Percentiles rank a stretch among this genome's conserved stretches.
These are phyloP conservation scores for Echeveria elegans DNA, from an alignment of 164 flowering plant species.

Conservation along the genomic window DNA sequence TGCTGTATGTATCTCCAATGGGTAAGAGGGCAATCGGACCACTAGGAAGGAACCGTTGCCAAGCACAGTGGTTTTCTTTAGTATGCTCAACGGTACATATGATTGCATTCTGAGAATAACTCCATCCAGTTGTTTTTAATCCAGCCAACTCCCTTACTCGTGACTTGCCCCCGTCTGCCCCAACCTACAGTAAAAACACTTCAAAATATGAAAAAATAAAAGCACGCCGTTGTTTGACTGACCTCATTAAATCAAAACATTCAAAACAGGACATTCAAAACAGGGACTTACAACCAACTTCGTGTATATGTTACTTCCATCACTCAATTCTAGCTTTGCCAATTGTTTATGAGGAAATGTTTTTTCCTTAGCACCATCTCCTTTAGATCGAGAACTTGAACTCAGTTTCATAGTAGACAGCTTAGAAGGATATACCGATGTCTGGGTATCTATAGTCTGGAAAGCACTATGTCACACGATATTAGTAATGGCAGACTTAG, in stretches of 20 bases:
- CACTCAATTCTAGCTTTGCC: conserved; percentile 63
- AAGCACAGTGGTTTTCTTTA: conserved; percentile 66
- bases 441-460: conserved; percentile 51
- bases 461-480: neutral
- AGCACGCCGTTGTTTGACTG: neutral
- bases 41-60: conserved; percentile 90
- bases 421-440: conserved; percentile 54
- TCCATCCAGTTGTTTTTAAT: conserved; percentile 81
- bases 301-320: conserved; percentile 63
- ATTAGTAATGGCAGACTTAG: neutral
- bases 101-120: conserved; percentile 79
- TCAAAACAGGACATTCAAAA: neutral
- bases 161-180: conserved; percentile 95
- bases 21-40: conserved; percentile 98
- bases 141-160: conserved; percentile 84
- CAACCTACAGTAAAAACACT: conserved; percentile 41
- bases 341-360: conserved; percentile 20
- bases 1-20: conserved; percentile 79
- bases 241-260: neutral
- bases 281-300: conserved; percentile 70
- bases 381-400: conserved; percentile 26
- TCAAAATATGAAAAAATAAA: too few species aligned
- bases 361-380: conserved; percentile 15
- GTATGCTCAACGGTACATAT: conserved; percentile 88
- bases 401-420: conserved; percentile 48